Evolutionary conservation across 345 rosid genomes (phyloP).

Genomic region (Gossypium mustelinum): DNA sequence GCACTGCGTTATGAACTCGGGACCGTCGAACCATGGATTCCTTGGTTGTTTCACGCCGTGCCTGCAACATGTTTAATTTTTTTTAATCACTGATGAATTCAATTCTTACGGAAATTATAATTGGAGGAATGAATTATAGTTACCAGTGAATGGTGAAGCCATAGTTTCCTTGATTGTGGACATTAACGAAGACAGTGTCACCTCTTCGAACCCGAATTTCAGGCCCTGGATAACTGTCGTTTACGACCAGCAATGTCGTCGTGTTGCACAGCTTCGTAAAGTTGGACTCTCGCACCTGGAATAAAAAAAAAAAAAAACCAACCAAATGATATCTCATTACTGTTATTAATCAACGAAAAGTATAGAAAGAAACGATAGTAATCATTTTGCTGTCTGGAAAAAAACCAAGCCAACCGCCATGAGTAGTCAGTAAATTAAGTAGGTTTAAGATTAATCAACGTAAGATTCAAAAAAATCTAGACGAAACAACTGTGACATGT

Average conservation of each 20-base stretch:
- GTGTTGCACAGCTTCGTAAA: constrained; percentile 37
- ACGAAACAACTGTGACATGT: no score
- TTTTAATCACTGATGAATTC: not conserved
- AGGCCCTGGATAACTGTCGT: constrained; percentile 46
- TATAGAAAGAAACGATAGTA: no score
- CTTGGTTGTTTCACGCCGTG: constrained; percentile 40
- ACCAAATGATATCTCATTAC: not conserved
- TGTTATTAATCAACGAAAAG: no score
- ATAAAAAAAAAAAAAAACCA: not conserved
- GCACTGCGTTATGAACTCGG: constrained; percentile 47
- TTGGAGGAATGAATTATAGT: not conserved
- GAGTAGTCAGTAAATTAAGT: no score
- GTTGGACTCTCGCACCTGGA: constrained; percentile 32
- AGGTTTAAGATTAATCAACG: no score
- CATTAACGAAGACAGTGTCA: constrained; percentile 39
- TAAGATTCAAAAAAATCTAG: no score
- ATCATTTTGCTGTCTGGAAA: no score
- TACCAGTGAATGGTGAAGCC: constrained; percentile 33
- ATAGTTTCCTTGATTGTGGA: constrained; percentile 42
- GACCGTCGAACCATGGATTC: constrained; percentile 59
- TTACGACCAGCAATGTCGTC: constrained; percentile 37
- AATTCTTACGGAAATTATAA: not conserved
- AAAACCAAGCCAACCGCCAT: no score
- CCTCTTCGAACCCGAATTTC: constrained; percentile 36
- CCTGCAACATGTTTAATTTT: not conserved